Percentiles rank a stretch among this genome's conserved stretches.
phyloP scores from a whole-genome alignment of 352 stramenopile genomes.

The Phytophthora sp. region DNA sequence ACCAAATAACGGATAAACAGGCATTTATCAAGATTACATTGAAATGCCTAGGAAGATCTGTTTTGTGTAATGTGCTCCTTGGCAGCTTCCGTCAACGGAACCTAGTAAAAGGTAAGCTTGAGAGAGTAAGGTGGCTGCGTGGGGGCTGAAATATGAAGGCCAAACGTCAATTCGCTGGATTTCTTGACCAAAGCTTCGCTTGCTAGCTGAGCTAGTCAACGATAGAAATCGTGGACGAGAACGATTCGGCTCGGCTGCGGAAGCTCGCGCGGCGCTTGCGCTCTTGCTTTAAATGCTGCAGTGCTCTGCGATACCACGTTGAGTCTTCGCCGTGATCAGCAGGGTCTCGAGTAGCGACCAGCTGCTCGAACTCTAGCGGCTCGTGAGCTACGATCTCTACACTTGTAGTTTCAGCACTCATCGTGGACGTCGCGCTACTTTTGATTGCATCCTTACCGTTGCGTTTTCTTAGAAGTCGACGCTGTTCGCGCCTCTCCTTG shows the following conservation, averaged over 20 bases:
- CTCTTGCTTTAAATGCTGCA: constrained; percentile 42
- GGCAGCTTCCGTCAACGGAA: no score
- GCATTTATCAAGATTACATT: no score
- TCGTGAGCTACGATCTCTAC: constrained; percentile 3
- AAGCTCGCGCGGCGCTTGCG: constrained; percentile 26
- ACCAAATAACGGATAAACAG: no score
- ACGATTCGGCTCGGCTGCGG: constrained; percentile 29
- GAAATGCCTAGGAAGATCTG: no score
- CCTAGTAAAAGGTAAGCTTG: no score
- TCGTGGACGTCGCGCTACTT: not conserved
- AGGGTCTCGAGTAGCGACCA: constrained; percentile 30
- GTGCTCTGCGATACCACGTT: constrained; percentile 33
- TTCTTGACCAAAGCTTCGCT: not conserved
- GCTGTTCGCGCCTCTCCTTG: constrained; percentile 42
- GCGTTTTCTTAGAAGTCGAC: not conserved
- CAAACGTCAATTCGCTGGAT: constrained; percentile 2
- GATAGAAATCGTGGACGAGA: constrained; percentile 39
- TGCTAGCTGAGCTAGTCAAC: constrained; percentile 22
- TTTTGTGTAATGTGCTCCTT: no score
- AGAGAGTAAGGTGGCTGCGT: no score
- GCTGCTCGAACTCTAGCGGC: constrained; percentile 29
- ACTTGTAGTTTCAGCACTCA: constrained; percentile 1
- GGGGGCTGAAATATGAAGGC: no score
- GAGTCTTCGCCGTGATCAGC: constrained; percentile 23
- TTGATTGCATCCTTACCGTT: not conserved